Base-by-base conservation (phyloP, 2,329 filamentous ascomycete genomes). In the Monosporascus sp. region DNA sequence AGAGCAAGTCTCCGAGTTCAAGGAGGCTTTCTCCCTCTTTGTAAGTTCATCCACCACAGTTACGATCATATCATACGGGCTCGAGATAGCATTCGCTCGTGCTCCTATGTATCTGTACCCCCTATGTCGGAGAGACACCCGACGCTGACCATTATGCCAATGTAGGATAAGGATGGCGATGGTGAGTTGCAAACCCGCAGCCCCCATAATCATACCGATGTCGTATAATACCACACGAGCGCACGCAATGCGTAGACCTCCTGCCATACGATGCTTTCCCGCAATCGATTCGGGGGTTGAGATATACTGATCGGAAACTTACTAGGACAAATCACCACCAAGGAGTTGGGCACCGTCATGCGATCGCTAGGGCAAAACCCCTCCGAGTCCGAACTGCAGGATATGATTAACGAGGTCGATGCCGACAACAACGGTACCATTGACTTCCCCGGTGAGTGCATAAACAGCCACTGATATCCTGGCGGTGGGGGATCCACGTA, bases 1-100 rank as follows among this genome's bases (percentile, higher is more conserved):
- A 84, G 94, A 99, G 81, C 94, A 99, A 85, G 94, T 99, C 74
- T 97, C 94, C 73, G 94, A 99, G 82, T 99, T 97, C 84, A 99
- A 97, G 89, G 94, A 99, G 82, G 94, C 94, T 52, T 99, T 99
- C 81, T 99, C 94, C 74, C 90, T 99, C 64, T 99, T 99, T 78
- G 94, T 99, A 87, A 87, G 94, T 77, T 24, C 44, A 20, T 50
- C 36, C 11, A 41, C 40, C 34, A 36, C 49, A 34, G 48, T 49
- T 57, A 14, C 52, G 36, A 45, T 38, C 31, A 34, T 5, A 34
- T 34, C 31, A 34, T 34, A 34, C 11, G 11, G 11, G 31, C 31
- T 14, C 31, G 11, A 11, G 31, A 34, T 0, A 5, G 11, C 31
- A 2, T 34, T 34, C 31, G 14, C 14, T 34, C 31, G 31, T 14